Conservation (phyloP, 306 rosid genomes). For the Cyamopsis tetragonoloba region DNA sequence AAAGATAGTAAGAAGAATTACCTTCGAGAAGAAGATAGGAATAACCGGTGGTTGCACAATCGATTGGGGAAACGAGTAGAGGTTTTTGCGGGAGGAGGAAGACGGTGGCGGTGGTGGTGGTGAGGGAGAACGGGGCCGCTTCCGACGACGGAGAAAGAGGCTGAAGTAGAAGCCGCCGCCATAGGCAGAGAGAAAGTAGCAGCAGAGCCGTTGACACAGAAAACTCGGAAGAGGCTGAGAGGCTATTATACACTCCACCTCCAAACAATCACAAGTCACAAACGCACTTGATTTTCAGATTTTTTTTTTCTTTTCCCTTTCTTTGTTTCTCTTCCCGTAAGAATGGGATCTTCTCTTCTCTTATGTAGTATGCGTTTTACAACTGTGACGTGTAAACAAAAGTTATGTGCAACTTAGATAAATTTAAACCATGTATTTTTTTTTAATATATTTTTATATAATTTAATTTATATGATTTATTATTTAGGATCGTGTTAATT, state of each 20-base stretch:
- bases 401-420: neutral
- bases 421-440: neutral
- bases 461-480: neutral
- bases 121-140: conserved; percentile 25
- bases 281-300: neutral
- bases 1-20: conserved; percentile 4
- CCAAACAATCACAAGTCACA: neutral
- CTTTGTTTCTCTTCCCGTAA: no score
- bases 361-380: neutral
- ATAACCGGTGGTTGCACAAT: conserved; percentile 20
- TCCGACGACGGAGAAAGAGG: conserved; percentile 31
- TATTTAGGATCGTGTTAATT: no score
- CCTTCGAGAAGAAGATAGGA: conserved; percentile 35
- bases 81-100: neutral
- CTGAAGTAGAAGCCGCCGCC: conserved; percentile 31
- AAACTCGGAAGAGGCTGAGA: neutral
- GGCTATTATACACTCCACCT: neutral
- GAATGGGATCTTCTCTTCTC: neutral
- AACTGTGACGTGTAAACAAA: neutral
- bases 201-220: neutral
- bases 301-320: neutral
- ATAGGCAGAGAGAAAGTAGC: neutral
- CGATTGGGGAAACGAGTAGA: conserved; percentile 19
- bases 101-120: neutral
- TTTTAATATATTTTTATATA: neutral